phyloP scores from a whole-genome alignment of 2,329 filamentous ascomycete genomes.

The Xylaria digitata region DNA sequence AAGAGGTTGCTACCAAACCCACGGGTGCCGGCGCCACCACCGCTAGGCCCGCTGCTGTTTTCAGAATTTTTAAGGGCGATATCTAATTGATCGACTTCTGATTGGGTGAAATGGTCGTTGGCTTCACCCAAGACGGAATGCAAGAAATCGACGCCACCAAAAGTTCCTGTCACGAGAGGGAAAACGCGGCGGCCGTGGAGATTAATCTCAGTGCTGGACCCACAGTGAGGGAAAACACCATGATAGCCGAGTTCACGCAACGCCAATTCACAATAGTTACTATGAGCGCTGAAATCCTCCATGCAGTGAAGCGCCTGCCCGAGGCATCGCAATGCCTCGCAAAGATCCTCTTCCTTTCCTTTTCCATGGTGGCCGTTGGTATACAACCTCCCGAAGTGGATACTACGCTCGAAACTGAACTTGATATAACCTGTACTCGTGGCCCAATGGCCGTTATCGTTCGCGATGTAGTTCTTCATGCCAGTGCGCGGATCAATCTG shows the following conservation, averaged over 20 bases:
- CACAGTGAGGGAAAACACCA: constrained; percentile 79
- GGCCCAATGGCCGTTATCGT: constrained; percentile 86
- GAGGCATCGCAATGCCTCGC: constrained; percentile 79
- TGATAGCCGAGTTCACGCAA: constrained; percentile 77
- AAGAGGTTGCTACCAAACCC: constrained; percentile 55
- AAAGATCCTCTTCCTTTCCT: constrained; percentile 81
- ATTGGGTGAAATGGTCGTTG: constrained; percentile 85
- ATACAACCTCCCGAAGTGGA: constrained; percentile 82
- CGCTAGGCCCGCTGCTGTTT: constrained; percentile 55
- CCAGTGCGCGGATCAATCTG: constrained; percentile 80
- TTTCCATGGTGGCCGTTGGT: constrained; percentile 70
- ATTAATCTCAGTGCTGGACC: constrained; percentile 72
- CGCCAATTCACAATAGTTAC: constrained; percentile 84
- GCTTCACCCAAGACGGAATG: constrained; percentile 83
- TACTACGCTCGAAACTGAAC: constrained; percentile 77
- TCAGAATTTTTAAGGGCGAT: constrained; percentile 77
- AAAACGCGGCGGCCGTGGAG: constrained; percentile 74
- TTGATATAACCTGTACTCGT: constrained; percentile 89
- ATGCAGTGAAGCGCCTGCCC: constrained; percentile 82
- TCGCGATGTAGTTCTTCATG: constrained; percentile 99
- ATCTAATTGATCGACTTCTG: constrained; percentile 84
- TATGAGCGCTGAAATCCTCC: constrained; percentile 84
- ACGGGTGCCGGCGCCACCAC: constrained; percentile 53
- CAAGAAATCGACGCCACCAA: constrained; percentile 85
- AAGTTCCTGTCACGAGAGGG: constrained; percentile 79